A percentile compares a stretch with the other conserved stretches of the same genome.
These are phyloP conservation scores for Plantago lanceolata DNA, from an alignment of 305 asterid genomes.

Conservation along the genomic window DNA sequence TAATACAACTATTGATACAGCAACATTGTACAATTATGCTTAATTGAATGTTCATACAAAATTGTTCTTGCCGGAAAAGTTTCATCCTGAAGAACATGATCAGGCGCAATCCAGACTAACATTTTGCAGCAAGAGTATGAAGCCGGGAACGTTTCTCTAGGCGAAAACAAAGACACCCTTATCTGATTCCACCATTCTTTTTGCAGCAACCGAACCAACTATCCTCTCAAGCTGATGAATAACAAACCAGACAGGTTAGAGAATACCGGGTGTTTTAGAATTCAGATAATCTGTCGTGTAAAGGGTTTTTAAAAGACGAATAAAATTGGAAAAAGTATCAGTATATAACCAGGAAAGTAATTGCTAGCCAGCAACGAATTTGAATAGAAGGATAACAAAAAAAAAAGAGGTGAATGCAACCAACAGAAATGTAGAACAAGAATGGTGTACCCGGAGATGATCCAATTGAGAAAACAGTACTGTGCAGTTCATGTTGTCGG, in stretches of 20 bases:
- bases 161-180: constrained; percentile 72
- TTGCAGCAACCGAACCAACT: constrained; percentile 73
- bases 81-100: too few relatives aligned
- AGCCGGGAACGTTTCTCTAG: constrained; percentile 18
- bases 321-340: background rate
- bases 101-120: too few relatives aligned
- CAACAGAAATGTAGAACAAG: constrained; percentile 17
- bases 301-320: background rate
- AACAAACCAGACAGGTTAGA: background rate
- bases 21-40: too few relatives aligned
- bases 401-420: background rate
- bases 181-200: constrained; percentile 72
- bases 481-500: constrained; percentile 68
- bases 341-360: background rate
- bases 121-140: too few relatives aligned
- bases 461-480: constrained; percentile 80
- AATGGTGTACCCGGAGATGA: constrained; percentile 58
- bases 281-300: background rate
- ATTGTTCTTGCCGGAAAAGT: too few relatives aligned
- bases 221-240: constrained; percentile 70
- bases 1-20: too few relatives aligned
- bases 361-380: background rate
- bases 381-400: background rate
- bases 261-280: background rate
- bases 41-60: too few relatives aligned